A percentile compares a stretch with the other conserved stretches of the same genome.
Conservation (phyloP, 495 filamentous ascomycete species). For the Neurospora terricola region DNA sequence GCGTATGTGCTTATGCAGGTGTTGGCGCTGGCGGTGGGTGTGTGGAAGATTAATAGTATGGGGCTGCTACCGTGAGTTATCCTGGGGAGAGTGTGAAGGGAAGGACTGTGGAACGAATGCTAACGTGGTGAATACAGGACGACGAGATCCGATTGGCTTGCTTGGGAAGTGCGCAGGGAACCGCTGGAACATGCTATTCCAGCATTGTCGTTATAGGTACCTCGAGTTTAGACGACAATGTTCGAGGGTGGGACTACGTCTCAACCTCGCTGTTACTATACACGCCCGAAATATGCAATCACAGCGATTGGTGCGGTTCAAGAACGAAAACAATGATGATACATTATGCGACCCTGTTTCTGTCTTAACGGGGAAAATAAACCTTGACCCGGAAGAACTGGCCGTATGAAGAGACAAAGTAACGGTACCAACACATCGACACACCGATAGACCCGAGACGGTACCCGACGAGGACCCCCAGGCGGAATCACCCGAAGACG, state of each 20-base stretch:
- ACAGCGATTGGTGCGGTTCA: not conserved
- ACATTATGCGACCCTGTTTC: not conserved
- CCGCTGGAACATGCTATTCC: slow-evolving; percentile 61
- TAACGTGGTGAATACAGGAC: slow-evolving; percentile 44
- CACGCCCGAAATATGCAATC: not conserved
- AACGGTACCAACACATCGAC: not conserved
- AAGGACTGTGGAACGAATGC: not conserved
- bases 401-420: not conserved
- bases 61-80: slow-evolving; percentile 70
- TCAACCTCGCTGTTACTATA: not conserved
- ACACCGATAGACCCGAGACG: not conserved
- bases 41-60: slow-evolving; percentile 98
- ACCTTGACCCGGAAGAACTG: not conserved
- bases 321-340: not conserved
- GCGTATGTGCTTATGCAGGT: slow-evolving; percentile 84
- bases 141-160: slow-evolving; percentile 89
- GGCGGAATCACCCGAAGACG: not conserved
- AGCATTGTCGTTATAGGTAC: slow-evolving; percentile 32
- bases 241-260: not conserved
- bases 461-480: not conserved
- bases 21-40: slow-evolving; percentile 66
- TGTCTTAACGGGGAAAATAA: not conserved
- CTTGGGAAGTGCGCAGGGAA: slow-evolving; percentile 78
- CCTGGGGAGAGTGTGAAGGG: not conserved
- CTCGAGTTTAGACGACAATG: not conserved